Evolutionary conservation across 2,329 filamentous ascomycete species (phyloP).

Genomic region (Rasamsonia emersonii): DNA sequence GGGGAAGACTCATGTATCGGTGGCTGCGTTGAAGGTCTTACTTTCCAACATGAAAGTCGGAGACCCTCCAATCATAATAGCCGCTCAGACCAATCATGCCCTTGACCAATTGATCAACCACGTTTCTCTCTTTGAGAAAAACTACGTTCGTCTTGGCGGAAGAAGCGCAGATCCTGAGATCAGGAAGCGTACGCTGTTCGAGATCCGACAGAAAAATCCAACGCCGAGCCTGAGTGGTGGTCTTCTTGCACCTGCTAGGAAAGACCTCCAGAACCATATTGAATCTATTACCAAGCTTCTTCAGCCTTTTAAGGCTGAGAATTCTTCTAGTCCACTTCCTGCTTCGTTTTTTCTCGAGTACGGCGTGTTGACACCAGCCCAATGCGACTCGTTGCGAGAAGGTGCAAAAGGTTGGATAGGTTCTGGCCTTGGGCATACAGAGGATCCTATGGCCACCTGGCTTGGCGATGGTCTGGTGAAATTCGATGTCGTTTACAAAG

Average conservation of each 20-base stretch:
- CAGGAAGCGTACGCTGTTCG: constrained; percentile 57
- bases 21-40: constrained; percentile 59
- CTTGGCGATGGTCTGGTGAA: constrained; percentile 44
- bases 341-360: constrained; percentile 46
- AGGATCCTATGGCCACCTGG: constrained; percentile 45
- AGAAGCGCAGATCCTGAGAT: constrained; percentile 60
- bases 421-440: constrained; percentile 17
- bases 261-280: constrained; percentile 36
- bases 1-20: constrained; percentile 75
- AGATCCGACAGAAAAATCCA: constrained; percentile 41
- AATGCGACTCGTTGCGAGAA: constrained; percentile 52
- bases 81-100: constrained; percentile 86
- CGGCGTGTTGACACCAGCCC: constrained; percentile 53
- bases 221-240: constrained; percentile 32
- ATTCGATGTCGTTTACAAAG: constrained; percentile 36
- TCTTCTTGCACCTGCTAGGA: constrained; percentile 29
- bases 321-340: constrained; percentile 40
- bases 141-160: constrained; percentile 60
- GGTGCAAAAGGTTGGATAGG: constrained; percentile 40
- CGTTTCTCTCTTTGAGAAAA: constrained; percentile 52
- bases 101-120: constrained; percentile 70
- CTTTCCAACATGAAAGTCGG: constrained; percentile 48
- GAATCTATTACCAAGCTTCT: constrained; percentile 35
- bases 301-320: constrained; percentile 29
- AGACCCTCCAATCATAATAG: constrained; percentile 64